These are phyloP conservation scores for Trichoderma endophyticum DNA, from an alignment of 2,329 filamentous ascomycete genomes.

Conservation along the genomic window DNA sequence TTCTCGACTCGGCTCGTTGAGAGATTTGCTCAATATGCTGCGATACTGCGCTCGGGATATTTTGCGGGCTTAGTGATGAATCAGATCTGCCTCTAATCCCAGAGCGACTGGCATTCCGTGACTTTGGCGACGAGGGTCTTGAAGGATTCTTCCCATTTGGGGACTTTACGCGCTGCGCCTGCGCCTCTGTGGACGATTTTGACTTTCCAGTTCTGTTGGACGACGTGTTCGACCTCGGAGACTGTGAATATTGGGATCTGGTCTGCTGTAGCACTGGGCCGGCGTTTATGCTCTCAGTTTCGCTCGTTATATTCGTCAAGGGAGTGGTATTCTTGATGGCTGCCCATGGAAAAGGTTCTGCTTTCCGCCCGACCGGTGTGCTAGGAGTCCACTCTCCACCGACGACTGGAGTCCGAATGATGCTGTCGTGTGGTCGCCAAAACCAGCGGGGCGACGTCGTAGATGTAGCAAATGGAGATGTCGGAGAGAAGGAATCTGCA, in stretches of 20 bases:
- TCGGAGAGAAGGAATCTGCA: constrained; percentile 14
- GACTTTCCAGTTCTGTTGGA: constrained; percentile 14
- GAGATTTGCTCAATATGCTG: constrained; percentile 27
- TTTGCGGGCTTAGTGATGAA: constrained; percentile 21
- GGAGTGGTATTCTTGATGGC: constrained; percentile 15
- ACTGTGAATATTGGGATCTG: constrained; percentile 11
- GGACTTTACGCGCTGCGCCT: not conserved
- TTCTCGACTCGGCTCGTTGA: constrained; percentile 26
- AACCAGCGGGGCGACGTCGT: constrained; percentile 22
- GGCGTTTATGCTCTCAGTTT: not conserved
- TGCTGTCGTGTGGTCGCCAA: constrained; percentile 24
- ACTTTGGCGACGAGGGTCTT: constrained; percentile 34
- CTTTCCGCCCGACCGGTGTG: constrained; percentile 23
- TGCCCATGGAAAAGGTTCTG: constrained; percentile 27
- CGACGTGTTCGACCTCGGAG: constrained; percentile 17
- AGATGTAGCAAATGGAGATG: constrained; percentile 24
- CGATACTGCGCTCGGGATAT: constrained; percentile 20
- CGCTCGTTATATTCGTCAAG: not conserved
- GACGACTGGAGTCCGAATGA: constrained; percentile 22
- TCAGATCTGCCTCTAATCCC: constrained; percentile 24
- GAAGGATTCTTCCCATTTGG: not conserved
- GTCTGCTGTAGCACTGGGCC: not conserved
- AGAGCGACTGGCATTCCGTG: constrained; percentile 35
- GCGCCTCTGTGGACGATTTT: not conserved
- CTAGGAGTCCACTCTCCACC: constrained; percentile 18